These are phyloP conservation scores for Xerocomellus amylosporus DNA, from an alignment of 768 basidiomycete species.

Conservation along the genomic window DNA sequence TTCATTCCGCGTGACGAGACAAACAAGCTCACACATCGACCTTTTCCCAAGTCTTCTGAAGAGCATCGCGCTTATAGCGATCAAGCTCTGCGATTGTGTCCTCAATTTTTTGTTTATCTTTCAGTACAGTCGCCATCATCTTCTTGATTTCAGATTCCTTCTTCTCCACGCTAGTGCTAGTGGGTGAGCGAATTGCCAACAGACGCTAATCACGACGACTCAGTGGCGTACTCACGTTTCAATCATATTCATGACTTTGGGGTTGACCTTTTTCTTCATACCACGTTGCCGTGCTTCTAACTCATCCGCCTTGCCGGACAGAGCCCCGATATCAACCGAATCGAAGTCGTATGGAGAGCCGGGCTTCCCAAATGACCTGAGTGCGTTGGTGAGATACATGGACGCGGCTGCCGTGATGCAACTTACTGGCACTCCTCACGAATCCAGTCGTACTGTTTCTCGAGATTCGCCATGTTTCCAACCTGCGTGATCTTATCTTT, in stretches of 20 bases:
- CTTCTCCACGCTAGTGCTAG: conserved; percentile 77
- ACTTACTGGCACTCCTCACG: conserved; percentile 80
- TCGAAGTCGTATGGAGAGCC: conserved; percentile 82
- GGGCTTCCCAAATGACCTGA: conserved; percentile 78
- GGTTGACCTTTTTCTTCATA: conserved; percentile 95
- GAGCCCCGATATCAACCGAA: conserved; percentile 54
- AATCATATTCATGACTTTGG: conserved; percentile 94
- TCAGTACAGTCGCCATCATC: conserved; percentile 83
- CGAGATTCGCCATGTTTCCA: conserved; percentile 59
- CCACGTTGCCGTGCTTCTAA: conserved; percentile 76
- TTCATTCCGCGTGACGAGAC: not conserved
- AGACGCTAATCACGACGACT: not conserved
- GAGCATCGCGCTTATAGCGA: conserved; percentile 88
- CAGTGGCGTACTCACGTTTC: conserved; percentile 61
- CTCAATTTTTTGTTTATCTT: conserved; percentile 95
- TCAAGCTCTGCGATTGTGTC: conserved; percentile 91
- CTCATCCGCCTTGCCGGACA: conserved; percentile 65
- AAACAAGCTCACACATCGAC: conserved; percentile 70
- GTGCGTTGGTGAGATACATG: conserved; percentile 2
- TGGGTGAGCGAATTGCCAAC: not conserved
- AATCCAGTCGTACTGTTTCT: conserved; percentile 88
- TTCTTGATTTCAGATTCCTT: conserved; percentile 82
- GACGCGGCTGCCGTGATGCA: not conserved
- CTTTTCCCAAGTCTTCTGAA: conserved; percentile 94
- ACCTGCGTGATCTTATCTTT: conserved; percentile 63